Base-by-base conservation (phyloP, 805 yeast genomes). In the Candida sanyiensis region DNA sequence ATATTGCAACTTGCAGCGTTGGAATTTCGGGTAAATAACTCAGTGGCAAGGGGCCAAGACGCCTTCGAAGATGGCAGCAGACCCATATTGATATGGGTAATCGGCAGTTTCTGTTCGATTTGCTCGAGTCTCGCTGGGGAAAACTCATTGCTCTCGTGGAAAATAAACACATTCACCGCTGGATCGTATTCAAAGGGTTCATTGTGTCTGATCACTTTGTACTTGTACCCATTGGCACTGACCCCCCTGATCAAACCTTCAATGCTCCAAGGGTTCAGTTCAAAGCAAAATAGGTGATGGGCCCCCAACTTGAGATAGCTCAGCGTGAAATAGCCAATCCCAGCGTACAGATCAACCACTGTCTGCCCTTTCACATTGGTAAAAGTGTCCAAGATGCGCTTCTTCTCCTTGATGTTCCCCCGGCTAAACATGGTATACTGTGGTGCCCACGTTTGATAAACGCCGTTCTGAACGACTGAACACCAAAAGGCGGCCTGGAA, bases 381-480 rank as follows among this genome's bases (percentile, higher is more conserved):
- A 38, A 63, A 74, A 0, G 57, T 56, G 15, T 66, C 65, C 28
- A 84, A 53, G 1, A 86, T 68, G 16, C 96, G 59, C 11, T 75
- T 70, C 56, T 86, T 86, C 52, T 86, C 96, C 46, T 82, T 82
- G 49, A 87, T 74, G 55, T 86, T 86, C 1, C 96, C 96, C 15
- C 96, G 60, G 35, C 89, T 80, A 55, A 87, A 87, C 96, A 86
- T 86, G 2, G 95, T 84, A 52, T 76, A 80, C 39, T 70, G 56
- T 2, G 96, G 96, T 6, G 90, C 85, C 96, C 96, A 86, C 8
- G 72, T 69, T 52, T 86, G 96, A 45, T 56, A 64, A 3, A 86
- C 75, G 2, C 87, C 88, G 56, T 87, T 84, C 51, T 86, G 96
- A 3, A 66, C 60, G 1, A 69, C 69, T 9, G 67, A 58, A 49